phyloP scores from a whole-genome alignment of 176 grass and related monocot genomes.

The Triticum turgidum region DNA sequence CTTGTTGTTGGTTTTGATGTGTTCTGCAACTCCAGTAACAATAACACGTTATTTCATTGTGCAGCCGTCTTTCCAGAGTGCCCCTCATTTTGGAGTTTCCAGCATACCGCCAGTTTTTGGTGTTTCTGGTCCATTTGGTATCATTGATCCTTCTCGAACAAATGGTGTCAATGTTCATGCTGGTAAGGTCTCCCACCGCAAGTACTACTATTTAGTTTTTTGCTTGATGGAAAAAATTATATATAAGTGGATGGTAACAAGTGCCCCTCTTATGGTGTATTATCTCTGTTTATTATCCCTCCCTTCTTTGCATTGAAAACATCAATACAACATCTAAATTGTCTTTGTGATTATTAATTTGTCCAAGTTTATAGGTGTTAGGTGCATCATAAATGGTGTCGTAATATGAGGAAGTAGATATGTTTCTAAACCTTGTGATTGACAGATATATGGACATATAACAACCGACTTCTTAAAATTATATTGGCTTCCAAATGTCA shows the following conservation, averaged over 20 bases:
- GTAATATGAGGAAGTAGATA: neutral
- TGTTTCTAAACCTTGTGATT: neutral
- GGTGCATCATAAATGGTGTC: neutral
- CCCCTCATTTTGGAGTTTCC: slow-evolving; percentile 49
- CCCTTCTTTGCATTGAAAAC: neutral
- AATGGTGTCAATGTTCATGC: slow-evolving; percentile 36
- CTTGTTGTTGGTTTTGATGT: slow-evolving; percentile 16
- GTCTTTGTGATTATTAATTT: neutral
- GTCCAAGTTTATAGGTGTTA: neutral
- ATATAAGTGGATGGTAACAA: neutral
- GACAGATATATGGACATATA: neutral
- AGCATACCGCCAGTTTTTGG: slow-evolving; percentile 55
- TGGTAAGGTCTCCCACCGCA: slow-evolving; percentile 40
- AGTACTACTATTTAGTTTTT: neutral
- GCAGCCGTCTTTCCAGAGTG: slow-evolving; percentile 81
- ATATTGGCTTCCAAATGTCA: neutral
- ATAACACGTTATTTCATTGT: slow-evolving; percentile 13
- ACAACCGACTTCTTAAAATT: neutral
- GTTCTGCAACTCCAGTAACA: slow-evolving; percentile 2
- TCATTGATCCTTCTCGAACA: slow-evolving; percentile 54
- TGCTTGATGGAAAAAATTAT: neutral
- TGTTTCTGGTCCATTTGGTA: slow-evolving; percentile 59
- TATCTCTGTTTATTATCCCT: neutral
- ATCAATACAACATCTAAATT: neutral
- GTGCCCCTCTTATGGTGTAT: neutral